Percentiles rank a stretch among this genome's conserved stretches.
These are phyloP conservation scores for Castanospermum australe DNA, from an alignment of 306 rosid species.

Conservation along the genomic window DNA sequence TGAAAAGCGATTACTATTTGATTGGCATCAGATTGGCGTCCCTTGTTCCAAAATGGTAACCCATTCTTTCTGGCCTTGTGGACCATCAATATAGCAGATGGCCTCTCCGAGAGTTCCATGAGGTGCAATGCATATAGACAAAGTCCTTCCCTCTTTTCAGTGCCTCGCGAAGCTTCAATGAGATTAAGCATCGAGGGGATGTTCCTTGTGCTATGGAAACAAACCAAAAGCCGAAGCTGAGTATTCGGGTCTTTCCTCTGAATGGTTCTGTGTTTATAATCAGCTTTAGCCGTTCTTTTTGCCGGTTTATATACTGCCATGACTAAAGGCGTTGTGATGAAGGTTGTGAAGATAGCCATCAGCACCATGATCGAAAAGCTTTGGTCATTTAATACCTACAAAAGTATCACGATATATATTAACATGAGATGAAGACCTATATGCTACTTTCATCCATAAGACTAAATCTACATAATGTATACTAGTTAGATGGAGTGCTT, in stretches of 20 bases:
- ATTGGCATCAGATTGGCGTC: slow-evolving; percentile 19
- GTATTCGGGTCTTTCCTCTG: slow-evolving; percentile 40
- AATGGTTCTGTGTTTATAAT: slow-evolving; percentile 46
- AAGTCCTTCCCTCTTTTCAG: slow-evolving; percentile 45
- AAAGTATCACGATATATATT: not conserved
- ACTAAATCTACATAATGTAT: not conserved
- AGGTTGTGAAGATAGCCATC: slow-evolving; percentile 80
- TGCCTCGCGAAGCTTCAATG: slow-evolving; percentile 62
- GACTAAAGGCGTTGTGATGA: slow-evolving; percentile 69
- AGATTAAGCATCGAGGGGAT: slow-evolving; percentile 60
- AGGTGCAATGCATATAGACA: slow-evolving; percentile 66
- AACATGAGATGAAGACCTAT: not conserved
- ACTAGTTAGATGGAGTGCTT: not conserved
- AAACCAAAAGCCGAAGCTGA: slow-evolving; percentile 53
- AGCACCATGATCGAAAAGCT: slow-evolving; percentile 75
- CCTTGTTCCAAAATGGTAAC: slow-evolving; percentile 66
- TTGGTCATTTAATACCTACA: slow-evolving; percentile 74
- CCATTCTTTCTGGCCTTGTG: slow-evolving; percentile 63
- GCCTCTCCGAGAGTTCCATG: slow-evolving; percentile 61
- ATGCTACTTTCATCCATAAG: not conserved
- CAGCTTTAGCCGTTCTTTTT: slow-evolving; percentile 17
- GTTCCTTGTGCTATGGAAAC: slow-evolving; percentile 56
- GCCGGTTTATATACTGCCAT: slow-evolving; percentile 57
- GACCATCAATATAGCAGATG: slow-evolving; percentile 70
- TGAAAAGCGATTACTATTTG: slow-evolving; percentile 64